Percentiles rank a stretch among this genome's conserved stretches.
These are phyloP conservation scores for Ogataea parapolymorpha DNA, from an alignment of 805 yeast species.

Conservation along the genomic window DNA sequence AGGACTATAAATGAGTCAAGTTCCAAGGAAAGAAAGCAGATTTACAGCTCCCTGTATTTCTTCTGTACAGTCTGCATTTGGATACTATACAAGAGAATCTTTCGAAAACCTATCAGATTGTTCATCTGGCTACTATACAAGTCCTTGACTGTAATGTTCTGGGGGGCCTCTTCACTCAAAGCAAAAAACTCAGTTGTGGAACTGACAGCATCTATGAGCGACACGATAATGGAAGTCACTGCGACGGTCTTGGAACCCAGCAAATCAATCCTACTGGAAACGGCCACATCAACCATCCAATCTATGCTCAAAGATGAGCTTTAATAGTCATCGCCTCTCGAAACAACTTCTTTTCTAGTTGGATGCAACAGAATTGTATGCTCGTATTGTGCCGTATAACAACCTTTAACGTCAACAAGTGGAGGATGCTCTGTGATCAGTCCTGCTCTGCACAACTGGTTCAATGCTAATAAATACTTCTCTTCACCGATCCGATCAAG, in stretches of 20 bases:
- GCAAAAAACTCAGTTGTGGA: slow-evolving; percentile 4
- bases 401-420: slow-evolving; percentile 73
- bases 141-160: slow-evolving; percentile 25
- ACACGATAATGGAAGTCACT: not conserved
- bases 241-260: not conserved
- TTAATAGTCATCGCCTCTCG: slow-evolving; percentile 90
- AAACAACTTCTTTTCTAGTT: slow-evolving; percentile 87
- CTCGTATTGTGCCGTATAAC: slow-evolving; percentile 94
- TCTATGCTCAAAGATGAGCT: slow-evolving; percentile 13
- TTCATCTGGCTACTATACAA: slow-evolving; percentile 46
- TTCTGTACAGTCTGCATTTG: slow-evolving; percentile 44
- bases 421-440: slow-evolving; percentile 95
- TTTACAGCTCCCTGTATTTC: slow-evolving; percentile 46
- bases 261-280: not conserved
- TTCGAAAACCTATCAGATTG: slow-evolving; percentile 42
- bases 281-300: not conserved
- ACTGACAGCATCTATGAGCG: not conserved
- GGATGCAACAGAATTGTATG: slow-evolving; percentile 92
- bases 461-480: slow-evolving; percentile 83
- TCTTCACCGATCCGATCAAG: slow-evolving; percentile 90
- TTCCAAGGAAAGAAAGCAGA: slow-evolving; percentile 44
- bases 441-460: slow-evolving; percentile 79
- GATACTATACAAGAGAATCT: slow-evolving; percentile 48
- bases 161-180: slow-evolving; percentile 14
- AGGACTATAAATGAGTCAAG: slow-evolving; percentile 52